Percentiles rank a stretch among this genome's conserved stretches.
Evolutionary conservation across 139 green algal genomes (phyloP).

Genomic region (Edaphochlamys debaryana): DNA sequence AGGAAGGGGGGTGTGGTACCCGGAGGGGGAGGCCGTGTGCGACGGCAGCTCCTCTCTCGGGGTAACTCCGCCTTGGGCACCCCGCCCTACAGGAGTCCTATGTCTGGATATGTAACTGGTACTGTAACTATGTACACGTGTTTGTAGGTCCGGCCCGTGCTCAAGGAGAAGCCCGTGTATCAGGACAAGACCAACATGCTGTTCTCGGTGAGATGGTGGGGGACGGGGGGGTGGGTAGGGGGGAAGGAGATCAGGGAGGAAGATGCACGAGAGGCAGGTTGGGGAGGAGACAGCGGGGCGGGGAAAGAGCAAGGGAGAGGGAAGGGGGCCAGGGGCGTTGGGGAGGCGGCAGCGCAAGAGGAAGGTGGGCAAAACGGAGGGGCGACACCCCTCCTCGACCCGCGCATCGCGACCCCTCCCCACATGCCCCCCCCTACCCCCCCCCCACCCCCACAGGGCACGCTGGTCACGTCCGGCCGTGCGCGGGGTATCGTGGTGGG

Average conservation of each 20-base stretch:
- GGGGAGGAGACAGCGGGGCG: not conserved
- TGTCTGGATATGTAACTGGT: too few species aligned
- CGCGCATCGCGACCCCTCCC: too few species aligned
- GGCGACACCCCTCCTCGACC: not conserved
- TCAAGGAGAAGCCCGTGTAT: slow-evolving; percentile 67
- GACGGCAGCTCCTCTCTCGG: too few species aligned
- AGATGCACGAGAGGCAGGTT: too few species aligned
- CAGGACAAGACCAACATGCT: slow-evolving; percentile 91
- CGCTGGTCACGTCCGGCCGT: slow-evolving; percentile 66
- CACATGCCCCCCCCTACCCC: not conserved
- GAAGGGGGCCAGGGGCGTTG: not conserved
- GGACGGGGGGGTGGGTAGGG: not conserved
- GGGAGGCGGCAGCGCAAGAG: not conserved
- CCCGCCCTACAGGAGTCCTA: too few species aligned
- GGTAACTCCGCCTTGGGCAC: too few species aligned
- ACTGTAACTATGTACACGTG: too few species aligned
- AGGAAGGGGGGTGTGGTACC: too few species aligned
- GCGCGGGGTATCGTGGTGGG: slow-evolving; percentile 75
- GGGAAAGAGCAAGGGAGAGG: not conserved
- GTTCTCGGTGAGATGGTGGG: slow-evolving; percentile 81
- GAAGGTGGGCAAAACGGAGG: not conserved
- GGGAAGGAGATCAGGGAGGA: too few species aligned
- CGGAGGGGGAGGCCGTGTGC: too few species aligned
- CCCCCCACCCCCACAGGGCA: slow-evolving; percentile 49
- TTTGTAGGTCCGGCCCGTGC: slow-evolving; percentile 49